Evolutionary conservation across 225 moss, liverwort and hornwort genomes (phyloP).

Genomic region (Straminergon stramineum): DNA sequence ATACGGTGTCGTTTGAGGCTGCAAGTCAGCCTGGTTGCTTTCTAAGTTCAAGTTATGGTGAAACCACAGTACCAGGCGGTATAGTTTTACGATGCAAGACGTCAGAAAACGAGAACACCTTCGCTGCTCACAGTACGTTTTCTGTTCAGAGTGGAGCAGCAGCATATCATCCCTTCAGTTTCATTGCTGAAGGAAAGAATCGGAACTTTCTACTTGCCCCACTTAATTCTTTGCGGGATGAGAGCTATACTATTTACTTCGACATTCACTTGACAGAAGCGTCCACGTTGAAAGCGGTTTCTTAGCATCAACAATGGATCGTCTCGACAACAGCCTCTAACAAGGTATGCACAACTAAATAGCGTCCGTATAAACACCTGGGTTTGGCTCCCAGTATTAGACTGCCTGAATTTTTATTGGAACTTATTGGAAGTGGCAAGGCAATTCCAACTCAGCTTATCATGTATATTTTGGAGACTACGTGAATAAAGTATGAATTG

Average conservation of each 20-base stretch:
- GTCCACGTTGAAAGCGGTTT: not conserved
- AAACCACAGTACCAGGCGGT: not conserved
- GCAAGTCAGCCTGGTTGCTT: slow-evolving; percentile 65
- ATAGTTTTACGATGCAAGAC: slow-evolving; percentile 45
- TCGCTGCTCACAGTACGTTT: slow-evolving; percentile 46
- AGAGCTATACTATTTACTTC: slow-evolving; percentile 78
- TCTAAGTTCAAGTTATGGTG: slow-evolving; percentile 28
- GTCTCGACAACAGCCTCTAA: not conserved
- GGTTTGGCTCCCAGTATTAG: not conserved
- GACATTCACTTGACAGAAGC: slow-evolving; percentile 14
- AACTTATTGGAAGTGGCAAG: not conserved
- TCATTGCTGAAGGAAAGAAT: slow-evolving; percentile 49
- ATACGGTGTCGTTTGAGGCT: slow-evolving; percentile 71
- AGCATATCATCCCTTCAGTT: slow-evolving; percentile 60
- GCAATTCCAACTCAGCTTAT: not conserved
- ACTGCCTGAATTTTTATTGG: not conserved
- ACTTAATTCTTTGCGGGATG: slow-evolving; percentile 63
- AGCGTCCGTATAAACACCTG: not conserved
- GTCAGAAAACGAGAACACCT: slow-evolving; percentile 17
- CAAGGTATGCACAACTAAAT: not conserved
- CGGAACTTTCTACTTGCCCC: slow-evolving; percentile 68
- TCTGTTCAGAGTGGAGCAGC: slow-evolving; percentile 32
- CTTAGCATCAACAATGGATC: not conserved
- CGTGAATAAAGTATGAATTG: not conserved
- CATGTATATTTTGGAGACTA: not conserved